Evolutionary conservation across 257 asterid species (phyloP).

Genomic region (Nicotiana knightiana): DNA sequence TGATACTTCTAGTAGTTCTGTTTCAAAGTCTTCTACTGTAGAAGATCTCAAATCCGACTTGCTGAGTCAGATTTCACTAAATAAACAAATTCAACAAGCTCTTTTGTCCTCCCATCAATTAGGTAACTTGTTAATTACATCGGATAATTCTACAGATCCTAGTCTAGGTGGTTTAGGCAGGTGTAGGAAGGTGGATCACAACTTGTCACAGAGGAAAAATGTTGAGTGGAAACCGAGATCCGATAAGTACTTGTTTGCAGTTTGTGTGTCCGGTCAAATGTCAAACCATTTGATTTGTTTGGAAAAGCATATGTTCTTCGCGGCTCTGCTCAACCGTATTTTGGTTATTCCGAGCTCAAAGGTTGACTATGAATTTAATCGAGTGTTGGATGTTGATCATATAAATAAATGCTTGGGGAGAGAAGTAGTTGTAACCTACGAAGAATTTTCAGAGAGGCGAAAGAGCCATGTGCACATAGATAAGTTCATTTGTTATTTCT

Average conservation of each 20-base stretch:
- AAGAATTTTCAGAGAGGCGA: constrained; percentile 60
- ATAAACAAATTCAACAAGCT: constrained; percentile 65
- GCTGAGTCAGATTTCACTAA: constrained; percentile 60
- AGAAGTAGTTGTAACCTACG: constrained; percentile 80
- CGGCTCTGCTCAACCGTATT: constrained; percentile 72
- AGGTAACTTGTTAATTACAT: constrained; percentile 25
- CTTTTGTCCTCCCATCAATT: constrained; percentile 63
- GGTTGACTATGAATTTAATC: constrained; percentile 74
- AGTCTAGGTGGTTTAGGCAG: constrained; percentile 38
- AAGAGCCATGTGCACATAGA: constrained; percentile 64
- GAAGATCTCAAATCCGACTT: constrained; percentile 52
- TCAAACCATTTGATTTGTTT: constrained; percentile 95
- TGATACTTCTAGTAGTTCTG: not conserved
- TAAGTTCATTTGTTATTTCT: constrained; percentile 81
- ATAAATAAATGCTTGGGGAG: constrained; percentile 77
- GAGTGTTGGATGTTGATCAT: constrained; percentile 77
- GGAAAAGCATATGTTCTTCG: constrained; percentile 96
- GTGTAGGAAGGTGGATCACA: constrained; percentile 69
- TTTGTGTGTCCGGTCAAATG: constrained; percentile 95
- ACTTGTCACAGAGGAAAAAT: constrained; percentile 53
- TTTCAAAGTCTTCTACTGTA: constrained; percentile 4
- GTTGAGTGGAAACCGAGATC: constrained; percentile 82
- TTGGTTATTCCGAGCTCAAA: constrained; percentile 86
- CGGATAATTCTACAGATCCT: constrained; percentile 46
- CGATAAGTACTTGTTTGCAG: constrained; percentile 73